phyloP scores from a whole-genome alignment of 1,284 basidiomycete genomes.

The Volvariella volvacea region DNA sequence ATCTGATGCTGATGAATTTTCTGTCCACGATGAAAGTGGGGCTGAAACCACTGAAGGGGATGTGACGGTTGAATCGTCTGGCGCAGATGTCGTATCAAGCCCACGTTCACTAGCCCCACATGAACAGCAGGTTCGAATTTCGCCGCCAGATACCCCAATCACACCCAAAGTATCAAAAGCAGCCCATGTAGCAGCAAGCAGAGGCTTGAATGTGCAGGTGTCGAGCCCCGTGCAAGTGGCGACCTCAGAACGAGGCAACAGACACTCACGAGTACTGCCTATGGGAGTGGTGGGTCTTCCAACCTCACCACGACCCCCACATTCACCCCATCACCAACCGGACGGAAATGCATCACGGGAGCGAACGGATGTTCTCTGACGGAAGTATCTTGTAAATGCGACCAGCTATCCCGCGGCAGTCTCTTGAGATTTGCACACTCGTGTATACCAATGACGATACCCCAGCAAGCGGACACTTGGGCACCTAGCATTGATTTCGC shows the following conservation, averaged over 20 bases:
- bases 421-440: constrained; percentile 3
- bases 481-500: too few species aligned
- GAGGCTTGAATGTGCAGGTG: constrained; percentile 60
- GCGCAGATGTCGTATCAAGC: constrained; percentile 30
- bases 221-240: constrained; percentile 38
- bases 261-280: constrained; percentile 44
- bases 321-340: constrained; percentile 25
- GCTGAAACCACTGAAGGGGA: constrained; percentile 63
- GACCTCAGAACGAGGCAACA: constrained; percentile 43
- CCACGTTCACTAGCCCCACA: constrained; percentile 15
- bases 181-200: constrained; percentile 54
- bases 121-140: constrained; percentile 17
- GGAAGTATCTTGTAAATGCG: too few species aligned
- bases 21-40: constrained; percentile 63
- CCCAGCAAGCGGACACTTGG: too few species aligned
- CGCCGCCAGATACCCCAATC: constrained; percentile 30
- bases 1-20: constrained; percentile 64
- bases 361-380: too few species aligned
- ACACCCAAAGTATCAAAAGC: constrained; percentile 40
- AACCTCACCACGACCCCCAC: constrained; percentile 47
- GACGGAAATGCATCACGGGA: constrained; percentile 2
- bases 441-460: not conserved
- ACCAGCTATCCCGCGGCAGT: too few species aligned
- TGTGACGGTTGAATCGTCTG: constrained; percentile 42
- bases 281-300: constrained; percentile 66